Evolutionary conservation across 345 rosid species (phyloP).

Genomic region (Mercurialis annua): DNA sequence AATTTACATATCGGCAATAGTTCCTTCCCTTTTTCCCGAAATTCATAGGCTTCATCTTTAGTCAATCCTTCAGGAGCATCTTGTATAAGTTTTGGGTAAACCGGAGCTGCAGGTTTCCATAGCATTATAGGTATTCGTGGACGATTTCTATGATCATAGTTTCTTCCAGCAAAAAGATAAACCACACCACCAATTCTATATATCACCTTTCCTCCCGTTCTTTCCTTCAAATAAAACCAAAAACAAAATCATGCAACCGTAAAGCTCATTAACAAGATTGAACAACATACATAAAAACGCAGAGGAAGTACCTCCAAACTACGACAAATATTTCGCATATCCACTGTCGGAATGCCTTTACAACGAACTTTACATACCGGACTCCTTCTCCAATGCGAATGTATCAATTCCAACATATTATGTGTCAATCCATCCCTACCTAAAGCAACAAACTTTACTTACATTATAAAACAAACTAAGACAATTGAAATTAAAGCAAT

Average conservation of each 20-base stretch:
- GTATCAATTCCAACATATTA: constrained; percentile 92
- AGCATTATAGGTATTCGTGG: constrained; percentile 83
- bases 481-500: background rate
- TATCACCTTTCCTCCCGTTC: constrained; percentile 79
- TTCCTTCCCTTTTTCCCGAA: constrained; percentile 63
- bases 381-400: constrained; percentile 78
- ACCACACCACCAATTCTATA: constrained; percentile 73
- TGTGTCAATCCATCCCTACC: constrained; percentile 97
- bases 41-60: constrained; percentile 57
- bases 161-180: constrained; percentile 87
- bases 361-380: constrained; percentile 83
- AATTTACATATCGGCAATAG: constrained; percentile 82
- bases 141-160: constrained; percentile 74
- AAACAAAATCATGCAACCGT: background rate
- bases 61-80: constrained; percentile 88
- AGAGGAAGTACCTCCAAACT: constrained; percentile 65
- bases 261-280: background rate
- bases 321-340: constrained; percentile 79
- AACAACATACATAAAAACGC: background rate
- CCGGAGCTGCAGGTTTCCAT: constrained; percentile 98
- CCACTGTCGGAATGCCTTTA: constrained; percentile 87
- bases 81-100: constrained; percentile 90
- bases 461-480: background rate
- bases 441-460: constrained; percentile 25
- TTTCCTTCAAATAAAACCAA: constrained; percentile 46